phyloP scores from a whole-genome alignment of 1,284 basidiomycete species.

The Ustilago trichophora region DNA sequence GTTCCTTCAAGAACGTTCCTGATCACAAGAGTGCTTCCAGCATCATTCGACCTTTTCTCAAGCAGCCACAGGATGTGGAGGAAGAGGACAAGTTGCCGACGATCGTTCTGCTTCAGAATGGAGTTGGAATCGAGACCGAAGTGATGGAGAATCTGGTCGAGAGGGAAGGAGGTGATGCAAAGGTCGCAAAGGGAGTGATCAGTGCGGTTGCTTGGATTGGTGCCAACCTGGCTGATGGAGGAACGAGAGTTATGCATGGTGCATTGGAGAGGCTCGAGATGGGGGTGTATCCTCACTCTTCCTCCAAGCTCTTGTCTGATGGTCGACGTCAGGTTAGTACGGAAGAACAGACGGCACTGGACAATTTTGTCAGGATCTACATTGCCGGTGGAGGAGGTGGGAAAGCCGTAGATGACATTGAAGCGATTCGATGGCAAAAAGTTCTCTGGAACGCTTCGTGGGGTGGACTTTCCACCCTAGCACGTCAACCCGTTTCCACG shows the following conservation, averaged over 20 bases:
- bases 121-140: slow-evolving; percentile 77
- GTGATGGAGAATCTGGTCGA: slow-evolving; percentile 72
- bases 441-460: slow-evolving; percentile 62
- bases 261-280: slow-evolving; percentile 64
- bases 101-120: slow-evolving; percentile 80
- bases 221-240: slow-evolving; percentile 60
- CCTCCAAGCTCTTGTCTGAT: neutral
- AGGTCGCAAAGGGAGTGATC: slow-evolving; percentile 43
- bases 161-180: slow-evolving; percentile 9
- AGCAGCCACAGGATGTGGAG: neutral
- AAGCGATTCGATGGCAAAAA: slow-evolving; percentile 70
- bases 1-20: slow-evolving; percentile 79
- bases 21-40: slow-evolving; percentile 73
- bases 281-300: slow-evolving; percentile 60
- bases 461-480: slow-evolving; percentile 67
- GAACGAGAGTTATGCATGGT: slow-evolving; percentile 49
- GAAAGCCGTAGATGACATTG: slow-evolving; percentile 68
- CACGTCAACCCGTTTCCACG: slow-evolving; percentile 67
- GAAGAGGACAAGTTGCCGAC: slow-evolving; percentile 69
- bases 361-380: slow-evolving; percentile 66
- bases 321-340: neutral
- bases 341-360: slow-evolving; percentile 60
- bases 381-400: slow-evolving; percentile 66
- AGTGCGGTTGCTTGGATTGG: slow-evolving; percentile 69
- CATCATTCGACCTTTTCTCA: slow-evolving; percentile 73